Evolutionary conservation across 139 green algal species (phyloP).

Genomic region (Chlamydomonas sphaeroides): DNA sequence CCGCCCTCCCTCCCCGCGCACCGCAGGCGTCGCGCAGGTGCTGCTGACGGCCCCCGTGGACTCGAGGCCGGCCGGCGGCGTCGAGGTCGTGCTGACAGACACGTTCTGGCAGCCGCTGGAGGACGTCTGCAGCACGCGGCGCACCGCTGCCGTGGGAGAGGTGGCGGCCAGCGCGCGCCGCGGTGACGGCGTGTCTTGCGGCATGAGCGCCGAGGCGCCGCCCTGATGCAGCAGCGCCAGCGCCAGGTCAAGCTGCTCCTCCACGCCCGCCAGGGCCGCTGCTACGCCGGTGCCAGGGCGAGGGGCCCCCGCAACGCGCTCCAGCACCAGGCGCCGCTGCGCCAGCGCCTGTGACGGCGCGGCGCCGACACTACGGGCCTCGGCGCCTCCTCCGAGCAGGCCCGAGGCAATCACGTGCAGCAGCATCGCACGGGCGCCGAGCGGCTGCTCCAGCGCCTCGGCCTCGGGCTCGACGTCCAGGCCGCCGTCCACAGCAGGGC

Average conservation of each 20-base stretch:
- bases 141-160: neutral
- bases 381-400: neutral
- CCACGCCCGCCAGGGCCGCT: too few species aligned
- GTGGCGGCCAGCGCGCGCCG: too few species aligned
- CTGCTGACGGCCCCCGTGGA: neutral
- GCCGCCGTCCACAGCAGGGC: neutral
- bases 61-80: neutral
- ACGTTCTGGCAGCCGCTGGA: neutral
- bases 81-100: neutral
- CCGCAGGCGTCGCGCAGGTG: neutral
- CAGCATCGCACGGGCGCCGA: neutral
- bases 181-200: too few species aligned
- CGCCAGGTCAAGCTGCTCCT: too few species aligned
- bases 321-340: neutral
- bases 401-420: neutral
- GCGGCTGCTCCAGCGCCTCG: neutral
- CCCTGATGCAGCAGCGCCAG: too few species aligned
- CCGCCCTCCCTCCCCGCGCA: too few species aligned
- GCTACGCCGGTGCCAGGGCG: too few species aligned
- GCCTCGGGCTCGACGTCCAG: neutral
- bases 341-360: too few species aligned
- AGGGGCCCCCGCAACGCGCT: neutral
- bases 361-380: too few species aligned
- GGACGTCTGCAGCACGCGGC: constrained; percentile 3
- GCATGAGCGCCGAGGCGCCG: too few species aligned